Percentiles rank a stretch among this genome's conserved stretches.
These are phyloP conservation scores for Phytophthora sansomeana DNA, from an alignment of 352 stramenopile genomes.

Conservation along the genomic window DNA sequence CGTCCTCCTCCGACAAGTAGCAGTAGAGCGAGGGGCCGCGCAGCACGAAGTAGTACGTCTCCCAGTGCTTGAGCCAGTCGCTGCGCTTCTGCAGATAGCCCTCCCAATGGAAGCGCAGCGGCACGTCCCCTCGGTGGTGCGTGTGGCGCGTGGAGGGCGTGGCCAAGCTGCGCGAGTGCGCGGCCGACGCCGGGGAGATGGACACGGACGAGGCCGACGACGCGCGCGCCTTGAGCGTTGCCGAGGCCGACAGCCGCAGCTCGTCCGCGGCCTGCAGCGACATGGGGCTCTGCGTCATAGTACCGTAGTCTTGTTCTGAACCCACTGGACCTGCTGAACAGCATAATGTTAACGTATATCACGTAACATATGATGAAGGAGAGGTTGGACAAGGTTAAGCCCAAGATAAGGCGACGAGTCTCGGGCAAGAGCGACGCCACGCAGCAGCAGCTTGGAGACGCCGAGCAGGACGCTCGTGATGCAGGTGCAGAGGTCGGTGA, in stretches of 20 bases:
- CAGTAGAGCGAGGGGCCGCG: conserved; percentile 77
- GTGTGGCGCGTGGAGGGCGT: conserved; percentile 12
- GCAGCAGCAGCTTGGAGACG: no score
- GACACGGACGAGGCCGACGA: conserved; percentile 32
- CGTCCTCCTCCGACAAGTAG: conserved; percentile 87
- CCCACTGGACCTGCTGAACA: no score
- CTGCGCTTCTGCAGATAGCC: conserved; percentile 90
- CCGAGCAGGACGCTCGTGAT: neutral
- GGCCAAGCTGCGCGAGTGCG: conserved; percentile 21
- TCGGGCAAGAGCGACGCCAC: no score
- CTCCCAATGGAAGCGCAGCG: conserved; percentile 78
- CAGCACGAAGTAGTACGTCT: conserved; percentile 90
- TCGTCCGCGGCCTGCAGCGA: conserved; percentile 18
- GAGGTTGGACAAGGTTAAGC: no score
- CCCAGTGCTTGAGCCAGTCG: conserved; percentile 92
- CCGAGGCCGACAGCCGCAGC: conserved; percentile 22
- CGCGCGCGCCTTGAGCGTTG: conserved; percentile 27
- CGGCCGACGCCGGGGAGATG: conserved; percentile 31
- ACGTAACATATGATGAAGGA: no score
- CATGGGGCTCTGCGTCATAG: conserved; percentile 37
- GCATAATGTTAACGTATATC: no score
- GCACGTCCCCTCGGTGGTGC: conserved; percentile 39
- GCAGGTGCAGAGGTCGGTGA: no score
- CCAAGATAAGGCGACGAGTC: no score
- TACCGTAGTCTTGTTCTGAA: neutral